phyloP scores from a whole-genome alignment of 306 rosid species.

The Betula pendula region DNA sequence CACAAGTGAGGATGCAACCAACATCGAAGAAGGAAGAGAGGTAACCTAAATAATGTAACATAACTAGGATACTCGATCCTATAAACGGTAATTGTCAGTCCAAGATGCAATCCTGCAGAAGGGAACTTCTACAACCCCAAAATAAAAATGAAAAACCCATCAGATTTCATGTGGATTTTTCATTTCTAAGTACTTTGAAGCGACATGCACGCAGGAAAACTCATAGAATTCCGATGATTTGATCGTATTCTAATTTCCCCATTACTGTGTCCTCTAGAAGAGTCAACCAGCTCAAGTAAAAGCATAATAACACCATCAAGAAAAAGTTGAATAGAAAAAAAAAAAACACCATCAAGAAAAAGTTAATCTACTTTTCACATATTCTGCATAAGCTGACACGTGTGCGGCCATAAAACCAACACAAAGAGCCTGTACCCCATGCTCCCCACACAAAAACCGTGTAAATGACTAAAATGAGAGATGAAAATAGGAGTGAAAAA shows the following conservation, averaged over 20 bases:
- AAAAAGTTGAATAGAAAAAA: background rate
- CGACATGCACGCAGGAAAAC: too few species aligned
- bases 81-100: too few species aligned
- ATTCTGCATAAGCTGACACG: background rate
- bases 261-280: background rate
- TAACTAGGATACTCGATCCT: too few species aligned
- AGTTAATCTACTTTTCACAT: background rate
- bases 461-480: background rate
- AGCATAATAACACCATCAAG: background rate
- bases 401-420: background rate
- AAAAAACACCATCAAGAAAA: background rate
- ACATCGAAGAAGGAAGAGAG: too few species aligned
- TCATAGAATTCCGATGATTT: too few species aligned
- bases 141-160: too few species aligned
- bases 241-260: background rate
- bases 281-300: background rate
- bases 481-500: background rate
- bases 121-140: too few species aligned
- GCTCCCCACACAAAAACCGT: background rate
- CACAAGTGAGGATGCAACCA: too few species aligned
- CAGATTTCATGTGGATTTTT: too few species aligned
- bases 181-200: too few species aligned
- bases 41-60: too few species aligned
- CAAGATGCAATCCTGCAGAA: too few species aligned
- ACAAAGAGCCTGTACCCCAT: conserved; percentile 3